Evolutionary conservation across 371 early-diverging fungal species (phyloP).

Genomic region (Choanephora cucurbitarum): DNA sequence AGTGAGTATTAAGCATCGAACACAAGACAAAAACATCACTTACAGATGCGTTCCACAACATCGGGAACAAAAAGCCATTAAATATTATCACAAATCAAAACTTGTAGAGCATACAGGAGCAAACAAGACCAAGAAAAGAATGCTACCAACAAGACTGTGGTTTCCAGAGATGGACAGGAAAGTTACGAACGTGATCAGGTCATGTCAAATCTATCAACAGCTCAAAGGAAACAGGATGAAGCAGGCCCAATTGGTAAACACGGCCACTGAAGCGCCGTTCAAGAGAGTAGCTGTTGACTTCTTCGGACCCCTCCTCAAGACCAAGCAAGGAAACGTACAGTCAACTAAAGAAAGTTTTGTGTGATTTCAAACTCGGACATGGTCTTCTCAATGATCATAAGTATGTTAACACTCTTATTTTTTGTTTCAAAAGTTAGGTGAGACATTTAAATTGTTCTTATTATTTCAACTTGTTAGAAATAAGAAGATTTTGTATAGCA

Average conservation of each 20-base stretch:
- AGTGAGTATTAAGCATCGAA: neutral
- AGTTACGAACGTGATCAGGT: neutral
- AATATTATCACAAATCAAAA: neutral
- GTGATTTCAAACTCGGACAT: too few species aligned
- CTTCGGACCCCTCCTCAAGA: neutral
- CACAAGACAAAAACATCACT: neutral
- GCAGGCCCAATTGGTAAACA: neutral
- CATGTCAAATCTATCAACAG: constrained; percentile 2
- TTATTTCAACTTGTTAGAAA: too few species aligned
- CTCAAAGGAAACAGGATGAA: neutral
- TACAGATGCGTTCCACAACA: neutral
- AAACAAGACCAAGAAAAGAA: neutral
- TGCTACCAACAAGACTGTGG: neutral
- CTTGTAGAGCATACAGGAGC: neutral
- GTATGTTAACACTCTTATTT: too few species aligned
- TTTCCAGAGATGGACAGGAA: neutral
- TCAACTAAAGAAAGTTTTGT: too few species aligned
- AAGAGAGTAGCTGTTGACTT: constrained; percentile 4
- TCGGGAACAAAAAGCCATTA: neutral
- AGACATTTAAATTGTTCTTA: too few species aligned
- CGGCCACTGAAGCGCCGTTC: neutral
- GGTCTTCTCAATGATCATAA: too few species aligned
- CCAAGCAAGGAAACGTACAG: neutral
- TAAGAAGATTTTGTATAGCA: too few species aligned
- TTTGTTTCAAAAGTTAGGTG: too few species aligned